Percentiles rank a stretch among this genome's conserved stretches.
Conservation (phyloP, 192 early-diverging fungal species). For the Dispira simplex region DNA sequence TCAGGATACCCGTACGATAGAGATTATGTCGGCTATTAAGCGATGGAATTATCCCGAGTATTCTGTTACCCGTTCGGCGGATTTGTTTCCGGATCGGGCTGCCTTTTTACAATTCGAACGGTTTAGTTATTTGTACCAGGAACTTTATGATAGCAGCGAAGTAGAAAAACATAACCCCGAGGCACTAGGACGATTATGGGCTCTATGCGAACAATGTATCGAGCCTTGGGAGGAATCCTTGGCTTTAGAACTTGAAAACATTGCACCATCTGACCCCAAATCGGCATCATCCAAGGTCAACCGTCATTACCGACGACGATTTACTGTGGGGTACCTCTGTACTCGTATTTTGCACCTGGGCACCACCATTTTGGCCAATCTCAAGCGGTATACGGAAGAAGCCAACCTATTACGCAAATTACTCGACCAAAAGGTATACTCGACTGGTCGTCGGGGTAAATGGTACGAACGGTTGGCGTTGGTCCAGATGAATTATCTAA, state of each 20-base stretch:
- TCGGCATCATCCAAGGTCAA: neutral
- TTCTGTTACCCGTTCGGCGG: conserved; percentile 1
- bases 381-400: conserved; percentile 38
- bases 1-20: neutral
- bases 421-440: conserved; percentile 37
- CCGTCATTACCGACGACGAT: conserved; percentile 26
- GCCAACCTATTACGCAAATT: conserved; percentile 34
- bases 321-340: conserved; percentile 38
- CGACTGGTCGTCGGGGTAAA: conserved; percentile 32
- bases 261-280: too few relatives aligned
- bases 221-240: neutral
- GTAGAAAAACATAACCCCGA: neutral
- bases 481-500: conserved; percentile 35
- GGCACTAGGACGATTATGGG: neutral
- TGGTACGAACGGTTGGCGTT: conserved; percentile 55
- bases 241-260: too few relatives aligned
- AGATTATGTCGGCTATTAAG: conserved; percentile 4
- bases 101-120: conserved; percentile 1
- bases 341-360: conserved; percentile 40
- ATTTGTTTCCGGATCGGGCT: conserved; percentile 3
- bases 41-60: conserved; percentile 10
- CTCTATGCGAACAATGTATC: neutral
- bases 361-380: conserved; percentile 27
- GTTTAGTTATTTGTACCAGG: neutral
- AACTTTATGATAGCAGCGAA: neutral